Evolutionary conservation across 2,329 filamentous ascomycete species (phyloP), one percentile per base, ranked within the genome.

Genomic region (Grosmannia serpens): DNA sequence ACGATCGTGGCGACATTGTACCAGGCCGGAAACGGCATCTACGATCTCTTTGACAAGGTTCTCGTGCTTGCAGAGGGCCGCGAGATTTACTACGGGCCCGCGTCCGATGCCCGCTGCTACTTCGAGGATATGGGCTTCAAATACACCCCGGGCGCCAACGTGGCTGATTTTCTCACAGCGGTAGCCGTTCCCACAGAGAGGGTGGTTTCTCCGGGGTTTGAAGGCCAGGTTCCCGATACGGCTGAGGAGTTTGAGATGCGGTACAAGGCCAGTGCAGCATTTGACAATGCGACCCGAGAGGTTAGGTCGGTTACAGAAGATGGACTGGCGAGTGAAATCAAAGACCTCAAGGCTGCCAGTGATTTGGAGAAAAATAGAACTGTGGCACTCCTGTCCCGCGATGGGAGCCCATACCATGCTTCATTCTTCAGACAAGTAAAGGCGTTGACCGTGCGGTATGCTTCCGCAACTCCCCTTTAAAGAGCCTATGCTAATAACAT

Each of bases 81-180:
- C 35, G 79, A 83, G 65, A 83, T 84, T 68, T 84, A 77, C 72
- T 84, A 82, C 63, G 86, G 86, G 5, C 78, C 75, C 4, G 76
- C 83, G 7, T 75, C 78, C 27, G 73, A 77, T 7, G 86, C 85
- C 1, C 80, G 75, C 63, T 73, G 80, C 58, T 88, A 87, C 69
- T 88, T 88, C 61, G 70, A 84, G 62, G 74, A 81, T 62, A 75
- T 89, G 1, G 86, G 86, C 4, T 88, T 86, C 65, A 77, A 83
- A 31, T 85, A 83, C 65, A 84, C 84, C 3, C 70, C 82, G 3
- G 81, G 85, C 15, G 81, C 82, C 71, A 88, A 85, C 0, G 85
- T 81, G 0, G 83, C 85, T n/a, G 86, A 89, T 67, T 88, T 88
- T 73, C 70, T 88, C 49, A 88, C 85, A 1, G 86, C 84, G 20